Conservation (phyloP, 768 basidiomycete genomes). For the Lactifluus pinguis region DNA sequence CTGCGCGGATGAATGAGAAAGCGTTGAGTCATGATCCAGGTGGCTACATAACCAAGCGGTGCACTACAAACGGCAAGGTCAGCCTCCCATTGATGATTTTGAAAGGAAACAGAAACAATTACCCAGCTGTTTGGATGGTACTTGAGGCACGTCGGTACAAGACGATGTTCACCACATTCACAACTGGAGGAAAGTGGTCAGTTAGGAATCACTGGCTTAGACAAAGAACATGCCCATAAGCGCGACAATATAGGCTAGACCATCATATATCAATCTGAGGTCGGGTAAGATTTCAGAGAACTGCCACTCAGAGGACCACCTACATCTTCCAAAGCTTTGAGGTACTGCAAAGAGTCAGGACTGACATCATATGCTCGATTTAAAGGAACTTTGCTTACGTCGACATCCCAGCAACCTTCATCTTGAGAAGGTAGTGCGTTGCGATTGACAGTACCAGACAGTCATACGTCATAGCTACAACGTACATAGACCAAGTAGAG, state of each 20-base stretch:
- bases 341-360: slow-evolving; percentile 12
- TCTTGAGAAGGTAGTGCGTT: background rate
- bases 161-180: slow-evolving; percentile 21
- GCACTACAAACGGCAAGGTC: slow-evolving; percentile 17
- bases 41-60: slow-evolving; percentile 26
- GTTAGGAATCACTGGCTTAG: background rate
- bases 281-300: background rate
- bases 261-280: slow-evolving; percentile 8
- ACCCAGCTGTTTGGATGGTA: slow-evolving; percentile 19
- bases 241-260: background rate
- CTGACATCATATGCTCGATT: background rate
- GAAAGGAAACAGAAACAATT: background rate
- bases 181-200: background rate
- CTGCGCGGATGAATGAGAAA: slow-evolving; percentile 29
- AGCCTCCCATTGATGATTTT: background rate
- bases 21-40: slow-evolving; percentile 31
- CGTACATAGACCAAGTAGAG: no score
- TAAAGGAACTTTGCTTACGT: background rate
- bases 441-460: background rate
- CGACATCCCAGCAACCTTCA: background rate
- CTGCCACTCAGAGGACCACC: slow-evolving; percentile 5
- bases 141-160: slow-evolving; percentile 20
- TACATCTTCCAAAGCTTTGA: slow-evolving; percentile 20
- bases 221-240: background rate
- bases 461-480: background rate